Evolutionary conservation across 257 asterid genomes (phyloP), one percentile per base, ranked within the genome.

Genomic region (Plantago ovata): DNA sequence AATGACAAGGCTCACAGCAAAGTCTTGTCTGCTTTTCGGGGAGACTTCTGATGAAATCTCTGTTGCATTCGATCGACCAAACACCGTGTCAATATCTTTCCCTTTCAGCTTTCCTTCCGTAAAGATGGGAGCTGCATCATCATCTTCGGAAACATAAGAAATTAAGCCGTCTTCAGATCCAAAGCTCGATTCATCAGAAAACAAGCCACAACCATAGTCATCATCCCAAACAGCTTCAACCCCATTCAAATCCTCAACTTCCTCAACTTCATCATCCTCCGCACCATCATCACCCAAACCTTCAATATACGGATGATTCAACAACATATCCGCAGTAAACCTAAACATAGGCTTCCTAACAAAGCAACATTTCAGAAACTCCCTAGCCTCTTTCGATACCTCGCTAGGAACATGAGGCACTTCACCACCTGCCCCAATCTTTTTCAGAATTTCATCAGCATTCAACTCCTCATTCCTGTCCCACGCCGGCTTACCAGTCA

Each of bases 321-420:
- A 44, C 63, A 90, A 63, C 96, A 90, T 81, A 33, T 83, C 94
- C 7, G 94, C 85, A 0, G 96, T 90, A 72, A 85, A 72, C 64
- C 98, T 78, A 50, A 68, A 87, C 85, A 62, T 72, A 1, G 84
- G 45, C 21, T 83, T 84, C 89, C 86, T 82, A 32, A 81, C 96
- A 51, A 90, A 90, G 62, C 98, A 90, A 9, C 95, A 82, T 67
- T 90, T 87, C 3, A 90, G 70, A 67, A 90, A 90, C 69, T 66
- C 80, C 72, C 40, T 79, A 0, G 91, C 96, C 69, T 81, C 94
- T 68, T 81, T 79, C 0, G 96, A 83, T 9, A 90, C 11, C 56
- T 69, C 66, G 13, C 47, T 45, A 0, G 87, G 95, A 22, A 87
- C 72, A 33, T 53, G 66, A 33, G 98, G 98, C 61, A 69, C 60